These are phyloP conservation scores for Leccinum truebloodii DNA, from an alignment of 768 basidiomycete genomes.

Conservation along the genomic window DNA sequence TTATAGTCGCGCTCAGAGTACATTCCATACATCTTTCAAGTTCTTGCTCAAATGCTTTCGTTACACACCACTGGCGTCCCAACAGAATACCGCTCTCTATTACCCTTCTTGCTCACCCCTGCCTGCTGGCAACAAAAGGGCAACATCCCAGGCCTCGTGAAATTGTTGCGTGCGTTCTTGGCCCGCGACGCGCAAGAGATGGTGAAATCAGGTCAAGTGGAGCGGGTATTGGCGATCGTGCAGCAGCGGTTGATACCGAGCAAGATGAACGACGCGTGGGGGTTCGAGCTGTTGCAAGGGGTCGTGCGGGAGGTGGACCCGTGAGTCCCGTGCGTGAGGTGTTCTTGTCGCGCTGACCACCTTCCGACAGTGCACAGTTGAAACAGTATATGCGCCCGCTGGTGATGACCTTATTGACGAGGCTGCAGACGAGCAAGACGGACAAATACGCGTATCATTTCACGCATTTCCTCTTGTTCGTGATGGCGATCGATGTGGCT, in stretches of 20 bases:
- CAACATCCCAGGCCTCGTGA: slow-evolving; percentile 90
- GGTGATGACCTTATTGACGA: slow-evolving; percentile 75
- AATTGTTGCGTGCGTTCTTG: slow-evolving; percentile 83
- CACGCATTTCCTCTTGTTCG: slow-evolving; percentile 73
- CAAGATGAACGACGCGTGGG: slow-evolving; percentile 87
- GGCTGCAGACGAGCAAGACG: slow-evolving; percentile 87
- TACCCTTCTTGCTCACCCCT: slow-evolving; percentile 83
- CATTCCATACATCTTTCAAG: slow-evolving; percentile 95
- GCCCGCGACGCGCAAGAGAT: slow-evolving; percentile 68
- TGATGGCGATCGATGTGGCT: slow-evolving; percentile 71
- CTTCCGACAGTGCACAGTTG: slow-evolving; percentile 51
- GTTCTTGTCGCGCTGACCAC: not conserved
- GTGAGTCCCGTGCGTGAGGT: slow-evolving; percentile 47
- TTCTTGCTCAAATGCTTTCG: slow-evolving; percentile 94
- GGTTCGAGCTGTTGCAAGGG: slow-evolving; percentile 84
- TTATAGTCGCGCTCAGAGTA: slow-evolving; percentile 57
- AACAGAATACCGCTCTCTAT: slow-evolving; percentile 70
- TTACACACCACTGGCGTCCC: slow-evolving; percentile 70
- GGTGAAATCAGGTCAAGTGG: slow-evolving; percentile 68
- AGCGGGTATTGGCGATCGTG: slow-evolving; percentile 78
- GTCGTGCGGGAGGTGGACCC: slow-evolving; percentile 71
- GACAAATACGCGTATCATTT: slow-evolving; percentile 86
- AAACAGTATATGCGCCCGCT: slow-evolving; percentile 74
- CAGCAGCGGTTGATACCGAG: slow-evolving; percentile 90
- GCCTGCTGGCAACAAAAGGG: slow-evolving; percentile 92